Evolutionary conservation across 352 stramenopile genomes (phyloP), one percentile per base, ranked within the genome.

Genomic region (Peronospora belbahrii): DNA sequence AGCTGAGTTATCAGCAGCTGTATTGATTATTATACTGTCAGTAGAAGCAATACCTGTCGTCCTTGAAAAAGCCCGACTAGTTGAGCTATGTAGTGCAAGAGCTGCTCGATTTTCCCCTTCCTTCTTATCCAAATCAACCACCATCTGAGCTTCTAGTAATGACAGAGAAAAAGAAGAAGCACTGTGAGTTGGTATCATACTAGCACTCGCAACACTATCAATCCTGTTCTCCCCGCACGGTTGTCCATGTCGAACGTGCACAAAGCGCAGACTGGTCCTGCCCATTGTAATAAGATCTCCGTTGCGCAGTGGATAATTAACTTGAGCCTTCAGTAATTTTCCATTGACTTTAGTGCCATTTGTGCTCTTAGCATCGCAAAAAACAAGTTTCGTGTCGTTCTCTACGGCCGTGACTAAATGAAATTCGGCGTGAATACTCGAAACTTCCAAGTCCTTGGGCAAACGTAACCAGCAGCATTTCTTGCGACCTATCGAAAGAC

Each of bases 301-400:
- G 41, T 75, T 42, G 1, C 28, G 36, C 6, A 85, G 27, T 14
- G 33, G 39, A 48, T 68, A 66, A n/a, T 68, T 33, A 27, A 59
- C 25, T 1, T 51, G 48, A 4, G 48, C 7, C 7, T 36, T 41
- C 0, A 74, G 32, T 1, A 38, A n/a, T 23, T 57, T 47, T 13
- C 66, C 70, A 40, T 85, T 85, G 25, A 79, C 27, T 38, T 68
- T 70, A 13, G 74, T 70, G 15, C 74, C 74, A 36, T 85, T 85
- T 20, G 74, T 85, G 50, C 70, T 83, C 34, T 65, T 62, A n/a
- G 46, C 19, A 38, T 85, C 74, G 6, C 59, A 37, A 24, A 70
- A 7, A 13, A 48, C 40, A 4, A 62, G 18, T 20, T 18, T 25
- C 6, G 22, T 34, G 0, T 7, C 46, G 2, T 10, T 31, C 6